Base-by-base conservation (phyloP, 257 asterid genomes). In the Eustoma russellianum region DNA sequence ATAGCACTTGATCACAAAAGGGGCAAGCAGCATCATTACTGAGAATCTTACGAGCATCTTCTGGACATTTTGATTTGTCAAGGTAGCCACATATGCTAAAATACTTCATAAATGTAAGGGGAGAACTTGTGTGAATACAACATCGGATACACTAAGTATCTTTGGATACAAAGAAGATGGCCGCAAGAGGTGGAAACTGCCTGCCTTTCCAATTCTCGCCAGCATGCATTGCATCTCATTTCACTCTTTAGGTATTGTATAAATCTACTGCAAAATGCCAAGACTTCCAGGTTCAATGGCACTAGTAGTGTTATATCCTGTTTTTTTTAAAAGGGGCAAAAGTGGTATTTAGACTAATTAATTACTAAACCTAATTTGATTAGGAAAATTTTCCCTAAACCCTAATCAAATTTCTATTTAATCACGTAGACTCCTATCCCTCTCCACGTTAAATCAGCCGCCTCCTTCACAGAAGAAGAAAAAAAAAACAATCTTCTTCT, bases 141-240 rank as follows among this genome's bases (percentile, higher is more conserved):
- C 33, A 51, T 33, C 41, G 14, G 51, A 17, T 13, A 5, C 43
- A n/a, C 51, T 33, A 48, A 57, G 34, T 66, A 50, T 66, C 56
- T 59, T 53, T 48, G 96, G 86, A 81, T 90, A 90, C 98, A 90
- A 51, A 88, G 62, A 56, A 90, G 74, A 81, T 86, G 98, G 68
- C 96, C 95, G 72, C 98, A 90, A 14, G 95, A 82, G 63, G 95
- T 90, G 73, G 96, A 51, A 54, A 86, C 55, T 51, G 95, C 98
- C 66, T 84, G 84, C 62, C 96, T 88, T 74, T 90, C 98, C 81
- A 90, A 57, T 61, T 90, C 98, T 24, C 93, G 74, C 98, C 98
- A 90, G 81, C 98, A 90, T 17, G 90, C 87, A 48, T 88, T 88
- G 82, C 96, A 88, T 74, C 94, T 88, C 96, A 88, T 88, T 72